Evolutionary conservation across 345 rosid genomes (phyloP).

Genomic region (Ceriops decandra): DNA sequence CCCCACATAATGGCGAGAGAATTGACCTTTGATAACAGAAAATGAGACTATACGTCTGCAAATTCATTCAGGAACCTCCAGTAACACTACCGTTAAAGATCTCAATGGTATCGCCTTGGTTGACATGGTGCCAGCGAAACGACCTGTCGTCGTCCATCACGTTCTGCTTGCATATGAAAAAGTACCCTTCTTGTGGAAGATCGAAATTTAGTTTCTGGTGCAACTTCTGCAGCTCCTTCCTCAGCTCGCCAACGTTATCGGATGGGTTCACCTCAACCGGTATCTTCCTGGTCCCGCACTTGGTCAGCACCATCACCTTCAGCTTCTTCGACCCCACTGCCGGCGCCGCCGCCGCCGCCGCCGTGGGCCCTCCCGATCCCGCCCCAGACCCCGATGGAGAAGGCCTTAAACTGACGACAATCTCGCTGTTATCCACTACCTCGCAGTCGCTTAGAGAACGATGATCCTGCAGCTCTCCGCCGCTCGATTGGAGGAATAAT

Average conservation of each 20-base stretch:
- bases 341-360: too few species aligned
- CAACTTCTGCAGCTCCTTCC: constrained; percentile 62
- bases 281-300: constrained; percentile 54
- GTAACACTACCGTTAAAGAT: constrained; percentile 38
- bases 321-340: constrained; percentile 35
- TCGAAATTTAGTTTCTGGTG: constrained; percentile 45
- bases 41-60: too few species aligned
- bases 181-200: constrained; percentile 72
- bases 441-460: constrained; percentile 27
- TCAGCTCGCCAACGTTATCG: constrained; percentile 66
- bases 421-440: constrained; percentile 28
- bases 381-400: constrained; percentile 24
- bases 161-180: constrained; percentile 62
- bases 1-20: too few species aligned
- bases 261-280: constrained; percentile 58
- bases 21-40: too few species aligned
- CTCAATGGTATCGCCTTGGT: constrained; percentile 64
- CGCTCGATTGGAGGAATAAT: constrained; percentile 20
- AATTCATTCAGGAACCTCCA: constrained; percentile 14
- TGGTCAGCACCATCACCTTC: constrained; percentile 57
- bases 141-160: constrained; percentile 83
- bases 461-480: constrained; percentile 37
- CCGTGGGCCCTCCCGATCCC: constrained; percentile 1
- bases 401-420: constrained; percentile 33
- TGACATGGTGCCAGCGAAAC: constrained; percentile 70